Base-by-base conservation (phyloP, 2,329 filamentous ascomycete species). In the Neofusicoccum sp. region DNA sequence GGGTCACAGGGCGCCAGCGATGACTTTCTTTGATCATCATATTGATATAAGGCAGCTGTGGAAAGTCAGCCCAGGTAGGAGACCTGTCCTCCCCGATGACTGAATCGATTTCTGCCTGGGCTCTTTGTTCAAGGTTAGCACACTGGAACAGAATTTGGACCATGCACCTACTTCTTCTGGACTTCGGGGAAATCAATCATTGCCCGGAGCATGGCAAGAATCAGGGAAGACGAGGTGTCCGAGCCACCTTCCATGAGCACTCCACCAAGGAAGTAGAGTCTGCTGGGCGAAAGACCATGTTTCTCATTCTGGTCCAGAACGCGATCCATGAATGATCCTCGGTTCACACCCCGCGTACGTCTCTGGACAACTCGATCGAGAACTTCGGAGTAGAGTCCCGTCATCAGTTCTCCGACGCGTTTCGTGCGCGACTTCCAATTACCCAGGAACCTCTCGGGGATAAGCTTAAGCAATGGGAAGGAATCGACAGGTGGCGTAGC, bases 401-500 rank as follows among this genome's bases (percentile, higher is more conserved):
- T 28, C 52, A 56, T 56, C 36, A 31, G 52, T 37, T 56, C 33
- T 5, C 52, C 22, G 4, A 56, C 52, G 22, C 22, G 22, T 6
- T 43, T 2, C 6, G 52, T 14, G 7, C 52, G 52, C 8, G 3
- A 14, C 22, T 44, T 56, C 6, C 33, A 56, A 2, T 33, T 33
- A 9, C 52, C 52, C 11, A 56, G 16, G 2, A 56, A 28, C 28
- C 33, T 7, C 37, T 56, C 22, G 2, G 52, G 52, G 4, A 56
- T 8, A 4, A 11, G 9, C n/a, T 56, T 56, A 1, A 56, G 52
- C 52, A 16, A 70, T 0, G 80, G 77, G 45, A 79, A 79, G 16
- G 78, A 71, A 48, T 83, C 81, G 1, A 83, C 77, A 0, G 81
- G 81, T 0, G 81, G 81, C 1, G 79, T 83, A n/a, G 75, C 77